Base-by-base conservation (phyloP, 768 basidiomycete species). In the Daedaleopsis nitida region DNA sequence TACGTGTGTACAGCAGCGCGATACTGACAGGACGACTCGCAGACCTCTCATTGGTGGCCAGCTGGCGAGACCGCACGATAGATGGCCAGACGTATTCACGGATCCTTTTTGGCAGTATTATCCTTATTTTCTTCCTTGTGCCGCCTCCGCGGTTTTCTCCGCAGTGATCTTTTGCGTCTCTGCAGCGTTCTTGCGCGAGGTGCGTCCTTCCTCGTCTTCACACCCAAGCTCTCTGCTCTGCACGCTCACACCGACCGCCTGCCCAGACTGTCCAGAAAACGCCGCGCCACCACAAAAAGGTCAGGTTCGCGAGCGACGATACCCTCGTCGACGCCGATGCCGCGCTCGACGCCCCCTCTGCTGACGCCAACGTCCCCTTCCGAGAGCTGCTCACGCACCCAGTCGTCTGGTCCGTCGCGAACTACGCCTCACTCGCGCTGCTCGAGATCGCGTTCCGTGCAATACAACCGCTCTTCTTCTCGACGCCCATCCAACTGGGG, bases 121-220 rank as follows among this genome's bases (percentile, higher is more conserved):
- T 64, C 76, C 77, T 17, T 77, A 76, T 64, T 73, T 78, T 66
- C 69, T 77, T 21, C 75, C 77, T 24, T 75, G 75, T 58, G 65
- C 67, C 19, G 68, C 66, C 4, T 64, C 74, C 5, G 69, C 74
- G 9, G 24, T 61, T 3, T 72, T 73, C 53, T 70, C 75, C 1
- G 63, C 62, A 1, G n/a, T 70, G 16, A 64, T 65, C 10, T 71
- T 74, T 44, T 27, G 72, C 8, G 23, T 74, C 17, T 65, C 70
- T 14, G 54, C 64, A 2, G 38, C 69, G n/a, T 64, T 73, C 38
- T 65, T 76, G 19, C 69, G 71, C 62, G 75, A 78, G 68, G 77
- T 76, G 14, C 12, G 70, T 55, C 1, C 38, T 23, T 19, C 43
- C 45, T 53, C 38, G 6, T 16, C 23, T 27, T 32, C 27, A 32